Conservation (phyloP, 495 filamentous ascomycete genomes). For the Talaromyces nanjingensis region DNA sequence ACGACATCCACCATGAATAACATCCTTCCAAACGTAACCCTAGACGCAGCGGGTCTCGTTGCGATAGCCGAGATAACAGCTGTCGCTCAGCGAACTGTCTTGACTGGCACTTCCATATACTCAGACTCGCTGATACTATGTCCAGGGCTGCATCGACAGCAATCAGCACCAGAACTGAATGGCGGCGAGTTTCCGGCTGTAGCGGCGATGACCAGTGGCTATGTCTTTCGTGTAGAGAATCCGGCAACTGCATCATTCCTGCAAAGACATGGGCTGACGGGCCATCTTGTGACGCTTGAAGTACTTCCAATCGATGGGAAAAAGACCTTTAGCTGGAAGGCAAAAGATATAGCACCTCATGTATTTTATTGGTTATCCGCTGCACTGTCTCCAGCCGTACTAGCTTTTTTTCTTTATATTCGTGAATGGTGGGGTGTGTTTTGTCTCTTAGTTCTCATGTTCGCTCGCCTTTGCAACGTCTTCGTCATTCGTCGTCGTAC, state of each 20-base stretch:
- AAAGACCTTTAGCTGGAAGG: background rate
- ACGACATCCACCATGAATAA: background rate
- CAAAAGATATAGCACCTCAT: background rate
- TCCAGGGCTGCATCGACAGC: conserved; percentile 55
- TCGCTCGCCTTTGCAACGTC: conserved; percentile 48
- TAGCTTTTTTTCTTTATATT: conserved; percentile 33
- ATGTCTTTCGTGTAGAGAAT: conserved; percentile 44
- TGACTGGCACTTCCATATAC: conserved; percentile 44
- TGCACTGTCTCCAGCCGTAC: conserved; percentile 30
- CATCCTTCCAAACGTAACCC: conserved; percentile 11
- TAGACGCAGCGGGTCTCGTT: conserved; percentile 45
- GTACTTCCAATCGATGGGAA: conserved; percentile 18
- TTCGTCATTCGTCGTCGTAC: conserved; percentile 43
- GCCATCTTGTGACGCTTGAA: conserved; percentile 37
- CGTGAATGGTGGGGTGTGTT: conserved; percentile 47
- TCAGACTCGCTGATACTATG: conserved; percentile 49
- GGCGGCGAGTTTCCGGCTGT: conserved; percentile 20
- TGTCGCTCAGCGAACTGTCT: conserved; percentile 44
- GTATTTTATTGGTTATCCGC: conserved; percentile 38
- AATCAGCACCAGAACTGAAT: conserved; percentile 36
- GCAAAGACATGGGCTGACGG: conserved; percentile 35
- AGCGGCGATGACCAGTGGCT: conserved; percentile 28
- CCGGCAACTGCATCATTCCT: conserved; percentile 46
- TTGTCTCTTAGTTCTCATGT: conserved; percentile 36
- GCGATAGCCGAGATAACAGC: conserved; percentile 51